Evolutionary conservation across 2,329 filamentous ascomycete species (phyloP), one percentile per base, ranked within the genome.

Genomic region (Aspergillus sp.): DNA sequence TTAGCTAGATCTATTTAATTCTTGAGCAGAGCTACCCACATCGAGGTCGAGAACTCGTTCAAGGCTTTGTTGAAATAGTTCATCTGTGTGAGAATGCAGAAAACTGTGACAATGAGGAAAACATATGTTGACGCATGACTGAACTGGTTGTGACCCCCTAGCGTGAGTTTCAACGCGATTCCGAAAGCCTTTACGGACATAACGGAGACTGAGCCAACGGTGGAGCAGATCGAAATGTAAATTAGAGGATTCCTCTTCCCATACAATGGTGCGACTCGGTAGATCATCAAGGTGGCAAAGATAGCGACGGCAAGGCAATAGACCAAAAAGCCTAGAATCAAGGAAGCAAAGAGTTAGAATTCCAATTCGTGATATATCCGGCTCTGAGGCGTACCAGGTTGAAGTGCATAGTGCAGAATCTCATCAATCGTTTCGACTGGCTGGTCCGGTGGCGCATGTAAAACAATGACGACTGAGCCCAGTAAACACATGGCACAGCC

Each of bases 51-150:
- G 77, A 98, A 99, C 69, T 96, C 92, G 75, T 91, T 96, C 59
- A 99, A 80, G 7, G 95, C 95, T 77, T 99, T 99, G 82, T 99
- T 99, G 78, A 99, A 96, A 77, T 99, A 99, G 77, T 99, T 99
- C 95, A 99, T 98, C 81, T 99, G 95, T 8, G 93, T 97, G 65
- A 99, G 76, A 71, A 99, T 98, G 80, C 95, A 99, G 63, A 97
- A 91, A 3, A 83, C 82, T 0, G 93, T 95, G 63, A 98, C 85
- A 64, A 99, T 97, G 76, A 93, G 88, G 74, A 99, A 99, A 62
- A 97, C 93, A 68, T 99, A 99, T 58, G 96, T 99, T 49, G 92
- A 96, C 2, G 96, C 91, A 67, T 96, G 91, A 5, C 85, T 86
- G 75, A 99, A 97, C 75, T 99, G 95, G 76, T 99, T 99, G 76